Evolutionary conservation across 2,329 filamentous ascomycete genomes (phyloP), one percentile per base, ranked within the genome.

Genomic region (Claviceps sp.): DNA sequence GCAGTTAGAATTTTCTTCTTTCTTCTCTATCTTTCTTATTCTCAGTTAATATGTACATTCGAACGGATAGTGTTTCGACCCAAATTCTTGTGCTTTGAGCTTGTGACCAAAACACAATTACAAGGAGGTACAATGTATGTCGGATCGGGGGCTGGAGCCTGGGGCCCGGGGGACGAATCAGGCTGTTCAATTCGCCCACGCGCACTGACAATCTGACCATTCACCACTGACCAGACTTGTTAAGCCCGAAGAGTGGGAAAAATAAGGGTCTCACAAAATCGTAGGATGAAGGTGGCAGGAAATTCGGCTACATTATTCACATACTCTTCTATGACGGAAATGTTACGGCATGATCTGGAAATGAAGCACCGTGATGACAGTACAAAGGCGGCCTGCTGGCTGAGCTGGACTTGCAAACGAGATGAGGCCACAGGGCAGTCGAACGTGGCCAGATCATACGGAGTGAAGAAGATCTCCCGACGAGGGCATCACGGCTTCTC

Each of bases 161-260:
- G 19, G 19, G 19, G 19, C 19, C 19, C 19, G 19, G 24, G 24
- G 24, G 24, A 37, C 55, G 53, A 56, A 55, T 56, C 51, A 56
- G 4, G 37, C 22, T 13, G 24, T 16, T 26, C 13, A 37, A 39
- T 47, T 19, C 19, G 16, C 17, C 47, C 53, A 56, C 53, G 53
- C 19, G 19, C 40, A 19, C n/a, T 10, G 40, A 42, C n/a, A 42
- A 22, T 19, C 7, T 17, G 40, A 42, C 48, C 11, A 24, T 2
- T 22, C 19, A 22, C 19, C 19, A 22, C 19, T 22, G 19, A 22
- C 19, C 19, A 22, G 26, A 26, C 24, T 24, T 24, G 24, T 24
- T 24, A 24, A 24, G 24, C 1, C 24, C 5, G 14, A 44, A 13
- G 17, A 43, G 17, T 19, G 10, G 16, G 17, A 16, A 24, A 24